These are phyloP conservation scores for Malus orientalis DNA, from an alignment of 306 rosid species.

Conservation along the genomic window DNA sequence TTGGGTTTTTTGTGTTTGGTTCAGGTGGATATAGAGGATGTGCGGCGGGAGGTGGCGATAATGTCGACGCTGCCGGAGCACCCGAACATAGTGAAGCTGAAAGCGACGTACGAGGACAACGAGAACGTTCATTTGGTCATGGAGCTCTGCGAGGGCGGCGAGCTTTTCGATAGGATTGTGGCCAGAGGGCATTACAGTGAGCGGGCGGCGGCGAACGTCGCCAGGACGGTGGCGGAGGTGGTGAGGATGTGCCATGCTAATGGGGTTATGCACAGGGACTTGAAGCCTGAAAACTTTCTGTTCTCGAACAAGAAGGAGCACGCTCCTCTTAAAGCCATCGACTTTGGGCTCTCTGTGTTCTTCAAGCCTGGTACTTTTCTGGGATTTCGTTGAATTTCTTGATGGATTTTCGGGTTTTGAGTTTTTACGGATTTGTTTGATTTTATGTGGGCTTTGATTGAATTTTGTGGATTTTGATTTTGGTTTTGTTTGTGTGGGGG, in stretches of 20 bases:
- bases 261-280: conserved; percentile 82
- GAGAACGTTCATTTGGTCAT: conserved; percentile 83
- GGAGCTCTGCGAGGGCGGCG: conserved; percentile 86
- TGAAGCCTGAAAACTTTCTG: conserved; percentile 82
- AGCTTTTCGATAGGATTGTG: conserved; percentile 77
- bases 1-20: not conserved
- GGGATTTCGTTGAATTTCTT: not conserved
- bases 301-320: conserved; percentile 77
- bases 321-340: conserved; percentile 72
- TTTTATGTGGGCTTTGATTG: not conserved
- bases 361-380: conserved; percentile 58
- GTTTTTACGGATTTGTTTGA: not conserved
- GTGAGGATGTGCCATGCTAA: conserved; percentile 79
- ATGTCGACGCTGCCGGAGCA: conserved; percentile 79
- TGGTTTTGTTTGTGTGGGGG: not conserved
- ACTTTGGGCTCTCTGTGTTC: conserved; percentile 74
- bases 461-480: not conserved
- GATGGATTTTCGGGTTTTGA: not conserved
- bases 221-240: conserved; percentile 67
- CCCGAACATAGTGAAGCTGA: conserved; percentile 64
- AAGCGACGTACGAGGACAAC: conserved; percentile 64
- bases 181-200: conserved; percentile 82
- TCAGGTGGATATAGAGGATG: conserved; percentile 66
- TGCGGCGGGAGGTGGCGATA: conserved; percentile 78
- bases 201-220: conserved; percentile 76